Base-by-base conservation (phyloP, 768 basidiomycete genomes). In the Cyathus striatus region DNA sequence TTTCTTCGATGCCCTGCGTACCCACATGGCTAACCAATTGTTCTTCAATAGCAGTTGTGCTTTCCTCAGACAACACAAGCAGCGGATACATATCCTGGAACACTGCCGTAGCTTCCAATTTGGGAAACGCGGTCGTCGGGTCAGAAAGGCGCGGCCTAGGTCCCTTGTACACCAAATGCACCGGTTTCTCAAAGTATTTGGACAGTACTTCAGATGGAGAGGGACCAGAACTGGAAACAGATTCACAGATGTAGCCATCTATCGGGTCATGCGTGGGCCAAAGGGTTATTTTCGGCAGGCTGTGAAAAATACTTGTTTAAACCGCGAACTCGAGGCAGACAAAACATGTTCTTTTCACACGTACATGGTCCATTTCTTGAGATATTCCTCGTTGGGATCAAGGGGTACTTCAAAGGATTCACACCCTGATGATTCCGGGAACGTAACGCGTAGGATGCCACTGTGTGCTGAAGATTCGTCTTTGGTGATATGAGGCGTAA, bases 41-140 rank as follows among this genome's bases (percentile, higher is more conserved):
- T 41, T 65, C 60, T 49, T 80, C 70, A 24, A 88, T 58, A 25
- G 69, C 69, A 22, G 43, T 55, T 49, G 82, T 68, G 52, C 79
- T 83, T 62, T 90, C 81, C 56, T 83, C 76, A 18, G 81, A 83
- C 21, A 84, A 63, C 5, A 90, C 53, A 24, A 86, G 61, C 38
- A 90, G 52, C 1, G 87, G 86, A 54, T 78, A 90, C 42, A 76
- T 79, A 48, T 89, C 87, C 58, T 88, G 83, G 56, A 74, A 86
- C 45, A 73, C 64, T 4, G 76, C 64, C 12, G 70, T 74, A 3
- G 76, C 78, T 22, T 73, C 61, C 40, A 87, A 61, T n/a, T 73
- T 54, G 4, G 86, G 84, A 50, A 80, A 83, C 17, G 67, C 60
- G 5, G 42, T 21, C 2, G 84, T 82, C 7, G 81, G 70, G 20